phyloP scores from a whole-genome alignment of 169 alveolate species.

The Amoebophrya sp. region DNA sequence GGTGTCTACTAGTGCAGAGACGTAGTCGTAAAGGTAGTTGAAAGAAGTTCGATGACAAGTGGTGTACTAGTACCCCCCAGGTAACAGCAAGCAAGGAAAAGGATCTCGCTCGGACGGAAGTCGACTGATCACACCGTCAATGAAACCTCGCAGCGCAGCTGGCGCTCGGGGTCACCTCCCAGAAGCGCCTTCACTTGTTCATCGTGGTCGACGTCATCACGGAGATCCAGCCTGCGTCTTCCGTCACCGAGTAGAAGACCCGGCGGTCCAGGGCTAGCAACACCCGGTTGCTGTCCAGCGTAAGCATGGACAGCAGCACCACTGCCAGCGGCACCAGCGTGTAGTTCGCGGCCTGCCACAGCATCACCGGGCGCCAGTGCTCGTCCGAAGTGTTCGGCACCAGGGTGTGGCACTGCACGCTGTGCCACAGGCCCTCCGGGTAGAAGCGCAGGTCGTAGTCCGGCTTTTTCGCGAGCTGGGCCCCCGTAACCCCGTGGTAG shows the following conservation, averaged over 20 bases:
- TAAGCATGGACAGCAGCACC: not conserved
- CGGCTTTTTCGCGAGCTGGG: not conserved
- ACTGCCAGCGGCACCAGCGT: not conserved
- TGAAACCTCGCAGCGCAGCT: too few species aligned
- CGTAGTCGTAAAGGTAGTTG: too few species aligned
- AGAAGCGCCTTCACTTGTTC: too few species aligned
- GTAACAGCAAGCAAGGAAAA: too few species aligned
- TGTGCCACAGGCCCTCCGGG: not conserved
- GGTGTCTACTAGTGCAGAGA: too few species aligned
- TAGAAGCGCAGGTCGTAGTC: not conserved
- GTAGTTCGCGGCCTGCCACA: not conserved
- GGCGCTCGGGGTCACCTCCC: too few species aligned
- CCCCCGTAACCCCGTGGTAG: too few species aligned
- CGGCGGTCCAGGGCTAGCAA: not conserved
- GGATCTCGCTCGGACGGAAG: too few species aligned
- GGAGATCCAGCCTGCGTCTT: not conserved
- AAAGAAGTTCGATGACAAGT: too few species aligned
- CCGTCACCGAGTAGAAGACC: not conserved
- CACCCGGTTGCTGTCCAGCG: not conserved
- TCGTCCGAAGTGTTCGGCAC: not conserved
- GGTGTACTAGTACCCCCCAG: too few species aligned
- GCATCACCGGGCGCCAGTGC: not conserved
- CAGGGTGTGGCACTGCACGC: not conserved
- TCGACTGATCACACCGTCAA: too few species aligned
- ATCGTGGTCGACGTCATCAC: too few species aligned